Evolutionary conservation across 306 rosid genomes (phyloP), one percentile per base, ranked within the genome.

Genomic region (Urtica urens): DNA sequence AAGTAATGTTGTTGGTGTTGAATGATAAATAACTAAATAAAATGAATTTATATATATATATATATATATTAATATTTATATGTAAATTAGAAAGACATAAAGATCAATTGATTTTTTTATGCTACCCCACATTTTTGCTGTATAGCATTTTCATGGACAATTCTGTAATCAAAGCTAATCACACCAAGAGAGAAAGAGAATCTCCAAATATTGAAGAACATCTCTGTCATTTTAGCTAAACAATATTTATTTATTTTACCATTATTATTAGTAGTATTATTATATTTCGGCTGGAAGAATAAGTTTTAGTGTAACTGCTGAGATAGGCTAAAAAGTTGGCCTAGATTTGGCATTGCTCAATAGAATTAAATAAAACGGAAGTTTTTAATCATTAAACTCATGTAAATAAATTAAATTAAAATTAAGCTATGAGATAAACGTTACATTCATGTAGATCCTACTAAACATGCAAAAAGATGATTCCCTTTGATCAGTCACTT

Each of bases 111-210:
- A 18, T 20, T 56, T 48, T 48, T n/a, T 41, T 8, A n/a, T 25
- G 18, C 45, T 63, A 39, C 60, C 67, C 74, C 65, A 72, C 74
- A n/a, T 35, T 35, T 59, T 58, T 29, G 49, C 48, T 62, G 63
- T 60, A 41, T 43, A 38, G 67, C 23, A 46, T 60, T 56, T n/a
- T n/a, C n/a, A n/a, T n/a, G n/a, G n/a, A n/a, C n/a, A n/a, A n/a
- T n/a, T n/a, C n/a, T n/a, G n/a, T n/a, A 35, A 66, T 26, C 26
- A 35, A 3, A 38, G 59, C 57, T n/a, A 38, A 57, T 16, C 69
- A 55, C 69, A 58, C 38, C 53, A 67, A 35, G 39, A 45, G 49
- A 53, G 59, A 58, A 55, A 45, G 39, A 48, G 63, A 53, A 56
- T 21, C 42, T 23, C 62, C 64, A 50, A 49, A 50, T 49, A 51